Conservation (phyloP, 306 rosid species). For the Castanospermum australe region DNA sequence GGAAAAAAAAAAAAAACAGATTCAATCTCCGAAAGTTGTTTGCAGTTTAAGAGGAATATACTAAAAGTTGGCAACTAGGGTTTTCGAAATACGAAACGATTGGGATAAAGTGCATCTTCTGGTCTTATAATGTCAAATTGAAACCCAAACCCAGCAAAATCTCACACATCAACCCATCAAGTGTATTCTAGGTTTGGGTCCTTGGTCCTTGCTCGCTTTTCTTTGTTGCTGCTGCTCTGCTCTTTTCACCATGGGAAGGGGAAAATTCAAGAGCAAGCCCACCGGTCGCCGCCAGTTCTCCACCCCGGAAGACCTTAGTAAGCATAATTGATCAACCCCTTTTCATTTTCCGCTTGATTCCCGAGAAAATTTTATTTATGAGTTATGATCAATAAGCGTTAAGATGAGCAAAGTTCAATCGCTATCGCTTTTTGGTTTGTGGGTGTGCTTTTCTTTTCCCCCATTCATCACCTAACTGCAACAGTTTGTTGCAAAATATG, state of each 20-base stretch:
- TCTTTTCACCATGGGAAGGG: slow-evolving; percentile 71
- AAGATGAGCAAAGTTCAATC: neutral
- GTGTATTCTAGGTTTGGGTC: neutral
- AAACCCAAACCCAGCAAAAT: neutral
- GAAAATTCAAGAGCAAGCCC: slow-evolving; percentile 91
- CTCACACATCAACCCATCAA: neutral
- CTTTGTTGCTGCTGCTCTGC: neutral
- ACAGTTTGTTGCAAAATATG: neutral
- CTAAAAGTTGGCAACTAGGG: neutral
- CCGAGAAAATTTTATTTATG: neutral
- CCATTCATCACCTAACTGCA: neutral
- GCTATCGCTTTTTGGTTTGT: neutral
- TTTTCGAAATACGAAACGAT: neutral
- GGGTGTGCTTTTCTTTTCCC: neutral
- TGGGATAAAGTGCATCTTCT: neutral
- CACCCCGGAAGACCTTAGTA: slow-evolving; percentile 77
- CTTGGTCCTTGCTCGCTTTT: neutral
- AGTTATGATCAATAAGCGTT: neutral
- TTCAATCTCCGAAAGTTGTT: too few species aligned
- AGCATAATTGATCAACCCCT: slow-evolving; percentile 13
- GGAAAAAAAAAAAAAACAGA: too few species aligned
- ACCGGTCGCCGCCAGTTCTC: slow-evolving; percentile 94
- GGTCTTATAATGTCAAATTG: neutral
- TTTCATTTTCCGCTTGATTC: slow-evolving; percentile 2
- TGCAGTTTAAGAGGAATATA: neutral